A percentile compares a stretch with the other conserved stretches of the same genome.
Evolutionary conservation across 805 yeast species (phyloP).

Genomic region (Hanseniaspora pseudoguilliermondii): DNA sequence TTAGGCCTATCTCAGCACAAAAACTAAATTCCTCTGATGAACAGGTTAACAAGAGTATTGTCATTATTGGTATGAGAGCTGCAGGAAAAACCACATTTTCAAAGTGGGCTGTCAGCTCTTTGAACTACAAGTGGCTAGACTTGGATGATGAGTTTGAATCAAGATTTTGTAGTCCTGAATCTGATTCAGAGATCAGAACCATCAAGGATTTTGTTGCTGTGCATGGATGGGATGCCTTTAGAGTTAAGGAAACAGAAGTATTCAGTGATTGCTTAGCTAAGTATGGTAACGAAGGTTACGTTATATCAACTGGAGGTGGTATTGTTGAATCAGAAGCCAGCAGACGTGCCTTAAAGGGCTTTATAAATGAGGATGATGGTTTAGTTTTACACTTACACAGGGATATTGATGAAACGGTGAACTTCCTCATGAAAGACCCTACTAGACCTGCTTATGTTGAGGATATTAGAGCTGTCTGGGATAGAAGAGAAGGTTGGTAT

Average conservation of each 20-base stretch:
- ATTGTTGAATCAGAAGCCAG: conserved; percentile 68
- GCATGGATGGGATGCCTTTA: conserved; percentile 80
- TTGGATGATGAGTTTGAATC: conserved; percentile 62
- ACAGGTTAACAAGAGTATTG: conserved; percentile 34
- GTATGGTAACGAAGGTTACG: conserved; percentile 39
- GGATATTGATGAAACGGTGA: conserved; percentile 64
- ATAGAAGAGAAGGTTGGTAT: conserved; percentile 67
- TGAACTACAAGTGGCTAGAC: conserved; percentile 61
- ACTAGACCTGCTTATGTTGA: conserved; percentile 78
- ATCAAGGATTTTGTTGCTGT: conserved; percentile 50
- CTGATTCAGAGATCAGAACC: conserved; percentile 22
- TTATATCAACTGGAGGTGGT: conserved; percentile 94
- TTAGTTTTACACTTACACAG: conserved; percentile 85
- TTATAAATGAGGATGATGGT: conserved; percentile 42
- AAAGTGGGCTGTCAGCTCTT: conserved; percentile 55
- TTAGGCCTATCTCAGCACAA: conserved; percentile 15
- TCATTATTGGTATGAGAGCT: conserved; percentile 94
- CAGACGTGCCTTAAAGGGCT: conserved; percentile 47
- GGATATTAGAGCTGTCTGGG: conserved; percentile 75
- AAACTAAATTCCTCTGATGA: background rate
- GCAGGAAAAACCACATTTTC: conserved; percentile 89
- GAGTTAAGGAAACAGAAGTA: conserved; percentile 49
- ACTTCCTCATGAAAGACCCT: conserved; percentile 61
- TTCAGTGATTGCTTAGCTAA: conserved; percentile 34
- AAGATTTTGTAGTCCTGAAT: conserved; percentile 26